Evolutionary conservation across 2,329 filamentous ascomycete species (phyloP).

Genomic region (Exophiala oligosperma): DNA sequence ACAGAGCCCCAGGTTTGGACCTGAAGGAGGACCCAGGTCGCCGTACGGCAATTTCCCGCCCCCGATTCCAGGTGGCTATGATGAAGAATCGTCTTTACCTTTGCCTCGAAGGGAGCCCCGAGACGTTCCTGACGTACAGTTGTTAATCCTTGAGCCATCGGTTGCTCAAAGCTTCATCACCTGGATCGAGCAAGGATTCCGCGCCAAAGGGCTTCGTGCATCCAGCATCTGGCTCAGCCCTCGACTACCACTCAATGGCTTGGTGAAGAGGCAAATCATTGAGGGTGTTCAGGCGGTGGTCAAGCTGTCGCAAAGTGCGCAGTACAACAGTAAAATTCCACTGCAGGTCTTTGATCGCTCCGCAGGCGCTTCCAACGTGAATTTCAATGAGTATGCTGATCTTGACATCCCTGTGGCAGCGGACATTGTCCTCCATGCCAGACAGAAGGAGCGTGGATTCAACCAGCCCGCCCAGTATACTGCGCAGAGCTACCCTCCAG

Average conservation of each 20-base stretch:
- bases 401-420: constrained; percentile 76
- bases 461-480: constrained; percentile 34
- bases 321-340: constrained; percentile 71
- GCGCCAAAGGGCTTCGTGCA: constrained; percentile 67
- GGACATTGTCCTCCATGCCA: constrained; percentile 75
- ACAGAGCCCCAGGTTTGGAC: constrained; percentile 42
- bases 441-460: constrained; percentile 45
- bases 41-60: constrained; percentile 65
- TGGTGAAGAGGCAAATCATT: constrained; percentile 81
- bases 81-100: constrained; percentile 64
- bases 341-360: constrained; percentile 84
- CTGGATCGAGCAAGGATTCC: constrained; percentile 78
- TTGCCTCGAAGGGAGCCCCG: constrained; percentile 71
- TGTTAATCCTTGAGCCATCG: constrained; percentile 68
- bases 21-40: constrained; percentile 62
- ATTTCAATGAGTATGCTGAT: constrained; percentile 84
- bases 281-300: constrained; percentile 87
- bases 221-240: constrained; percentile 80
- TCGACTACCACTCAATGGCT: constrained; percentile 71
- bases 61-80: constrained; percentile 62
- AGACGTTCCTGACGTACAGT: constrained; percentile 85
- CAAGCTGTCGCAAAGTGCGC: constrained; percentile 69
- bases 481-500: constrained; percentile 36
- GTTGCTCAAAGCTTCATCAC: constrained; percentile 68
- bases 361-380: constrained; percentile 70